These are phyloP conservation scores for Dothistroma septosporum DNA, from an alignment of 2,329 filamentous ascomycete genomes.

Conservation along the genomic window DNA sequence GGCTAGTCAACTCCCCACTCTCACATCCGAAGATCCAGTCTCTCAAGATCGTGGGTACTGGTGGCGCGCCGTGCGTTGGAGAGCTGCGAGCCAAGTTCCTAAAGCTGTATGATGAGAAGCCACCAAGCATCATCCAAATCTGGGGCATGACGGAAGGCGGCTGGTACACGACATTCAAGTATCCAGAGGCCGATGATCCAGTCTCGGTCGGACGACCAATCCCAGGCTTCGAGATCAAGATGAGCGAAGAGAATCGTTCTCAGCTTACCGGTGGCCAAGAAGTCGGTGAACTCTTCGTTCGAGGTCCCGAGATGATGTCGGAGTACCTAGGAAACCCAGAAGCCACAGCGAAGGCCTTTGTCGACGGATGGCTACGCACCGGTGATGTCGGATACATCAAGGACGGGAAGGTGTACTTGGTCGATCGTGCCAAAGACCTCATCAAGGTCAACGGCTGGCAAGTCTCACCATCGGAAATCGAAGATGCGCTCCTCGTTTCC, in stretches of 20 bases:
- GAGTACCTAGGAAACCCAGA: constrained; percentile 35
- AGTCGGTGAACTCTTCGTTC: constrained; percentile 43
- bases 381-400: constrained; percentile 51
- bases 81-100: constrained; percentile 41
- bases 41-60: constrained; percentile 45
- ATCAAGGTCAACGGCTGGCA: constrained; percentile 37
- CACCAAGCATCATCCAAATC: constrained; percentile 45
- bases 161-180: constrained; percentile 44
- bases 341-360: constrained; percentile 24
- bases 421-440: constrained; percentile 35
- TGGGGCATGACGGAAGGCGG: constrained; percentile 54
- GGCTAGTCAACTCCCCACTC: constrained; percentile 29
- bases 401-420: constrained; percentile 32
- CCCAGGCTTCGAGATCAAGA: constrained; percentile 38
- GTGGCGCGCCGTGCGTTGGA: constrained; percentile 48
- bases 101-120: constrained; percentile 38
- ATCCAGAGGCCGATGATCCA: constrained; percentile 38
- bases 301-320: constrained; percentile 40
- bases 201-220: constrained; percentile 48
- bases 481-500: constrained; percentile 28
- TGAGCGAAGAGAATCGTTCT: constrained; percentile 21
- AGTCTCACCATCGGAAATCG: constrained; percentile 34
- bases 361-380: constrained; percentile 85
- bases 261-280: constrained; percentile 43
- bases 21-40: constrained; percentile 38